Base-by-base conservation (phyloP, 2,329 filamentous ascomycete species). In the Talaromyces sp. region DNA sequence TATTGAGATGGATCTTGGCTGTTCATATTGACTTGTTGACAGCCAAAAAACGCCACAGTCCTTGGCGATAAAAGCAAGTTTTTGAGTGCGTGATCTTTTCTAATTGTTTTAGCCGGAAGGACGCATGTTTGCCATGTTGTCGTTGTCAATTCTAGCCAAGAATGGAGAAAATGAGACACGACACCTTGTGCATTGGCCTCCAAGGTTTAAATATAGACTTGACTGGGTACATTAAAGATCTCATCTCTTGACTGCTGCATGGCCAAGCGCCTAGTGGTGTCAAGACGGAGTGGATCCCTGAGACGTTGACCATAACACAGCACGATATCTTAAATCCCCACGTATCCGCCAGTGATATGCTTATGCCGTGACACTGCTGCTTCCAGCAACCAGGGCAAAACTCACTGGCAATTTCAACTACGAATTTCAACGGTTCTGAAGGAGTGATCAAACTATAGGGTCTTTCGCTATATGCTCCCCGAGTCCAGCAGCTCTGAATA, bases 381-480 rank as follows among this genome's bases (percentile, higher is more conserved):
- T 39, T 11, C 31, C 17, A 25, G 2, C 49, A 33, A 27, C 7
- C 3, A 33, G n/a, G 27, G 8, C 33, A n/a, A 10, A 22, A 6
- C 17, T 27, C 27, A 3, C 27, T 27, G 3, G 3, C 5, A 27
- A 27, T 27, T 27, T 27, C 25, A 6, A 27, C 25, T 27, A 27
- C 6, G 6, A 1, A 27, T 2, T 3, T 27, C 6, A 3, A 27
- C 27, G 5, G 27, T 27, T 27, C 6, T 27, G 27, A 27, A 27
- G 27, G 27, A 3, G 6, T 27, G 3, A 27, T 6, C 27, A 6
- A 27, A 27, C 6, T 27, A 6, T 27, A 62, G 61, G 49, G 57
- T n/a, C 61, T 62, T 17, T 57, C 61, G 2, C 13, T 62, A 22
- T 62, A 62, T 39, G 49, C 61, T 31, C 61, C 61, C n/a, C 35